These are phyloP conservation scores for Ogataea paradorogensis DNA, from an alignment of 805 yeast genomes.

Conservation along the genomic window DNA sequence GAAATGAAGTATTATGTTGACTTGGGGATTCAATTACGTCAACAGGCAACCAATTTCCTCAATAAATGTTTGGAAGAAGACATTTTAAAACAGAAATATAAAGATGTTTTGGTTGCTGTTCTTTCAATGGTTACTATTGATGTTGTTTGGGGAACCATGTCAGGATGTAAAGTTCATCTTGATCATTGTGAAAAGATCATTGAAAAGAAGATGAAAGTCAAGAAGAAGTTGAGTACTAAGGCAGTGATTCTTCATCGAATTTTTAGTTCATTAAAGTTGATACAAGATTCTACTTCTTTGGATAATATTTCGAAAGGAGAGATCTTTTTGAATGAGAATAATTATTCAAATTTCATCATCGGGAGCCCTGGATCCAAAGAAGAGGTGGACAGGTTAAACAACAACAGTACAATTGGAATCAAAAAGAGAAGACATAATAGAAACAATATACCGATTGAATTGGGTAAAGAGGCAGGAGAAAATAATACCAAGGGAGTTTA, in stretches of 20 bases:
- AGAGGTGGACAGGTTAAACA: slow-evolving; percentile 25
- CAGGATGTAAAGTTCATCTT: slow-evolving; percentile 73
- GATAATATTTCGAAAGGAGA: slow-evolving; percentile 35
- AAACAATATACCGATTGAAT: neutral
- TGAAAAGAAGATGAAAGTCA: slow-evolving; percentile 59
- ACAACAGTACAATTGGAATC: slow-evolving; percentile 25
- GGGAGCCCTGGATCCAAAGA: slow-evolving; percentile 28
- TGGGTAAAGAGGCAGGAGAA: neutral
- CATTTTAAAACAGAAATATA: slow-evolving; percentile 62
- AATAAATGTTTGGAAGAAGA: slow-evolving; percentile 54
- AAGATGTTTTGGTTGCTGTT: slow-evolving; percentile 79
- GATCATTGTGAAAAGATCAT: slow-evolving; percentile 76
- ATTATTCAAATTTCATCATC: slow-evolving; percentile 33
- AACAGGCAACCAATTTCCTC: slow-evolving; percentile 70
- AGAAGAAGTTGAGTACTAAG: slow-evolving; percentile 67
- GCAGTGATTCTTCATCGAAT: slow-evolving; percentile 77
- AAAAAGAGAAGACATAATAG: slow-evolving; percentile 16
- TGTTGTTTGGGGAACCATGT: slow-evolving; percentile 88
- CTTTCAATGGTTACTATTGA: slow-evolving; percentile 86
- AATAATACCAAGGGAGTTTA: slow-evolving; percentile 32
- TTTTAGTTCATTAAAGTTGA: slow-evolving; percentile 66
- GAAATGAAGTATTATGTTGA: slow-evolving; percentile 69
- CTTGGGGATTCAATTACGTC: slow-evolving; percentile 69
- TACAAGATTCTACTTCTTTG: slow-evolving; percentile 72
- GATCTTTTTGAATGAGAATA: slow-evolving; percentile 34